Evolutionary conservation across 129 eudicot genomes (phyloP).

Genomic region (Flaveria linearis): DNA sequence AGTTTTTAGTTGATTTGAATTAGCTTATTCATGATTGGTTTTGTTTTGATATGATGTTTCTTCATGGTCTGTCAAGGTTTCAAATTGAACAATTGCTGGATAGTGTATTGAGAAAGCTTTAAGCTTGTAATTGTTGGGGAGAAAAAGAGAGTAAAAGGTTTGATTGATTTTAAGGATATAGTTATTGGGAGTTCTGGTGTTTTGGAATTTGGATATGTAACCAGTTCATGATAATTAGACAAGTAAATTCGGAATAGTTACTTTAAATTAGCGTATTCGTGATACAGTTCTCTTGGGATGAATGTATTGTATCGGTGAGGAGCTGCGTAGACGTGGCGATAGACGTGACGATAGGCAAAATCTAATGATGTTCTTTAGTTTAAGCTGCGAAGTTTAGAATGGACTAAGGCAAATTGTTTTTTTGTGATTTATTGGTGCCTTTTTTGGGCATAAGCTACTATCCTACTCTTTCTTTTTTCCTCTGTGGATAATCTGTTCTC

Average conservation of each 20-base stretch:
- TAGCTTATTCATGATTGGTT: too few species aligned
- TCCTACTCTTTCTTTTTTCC: background rate
- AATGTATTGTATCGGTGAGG: too few species aligned
- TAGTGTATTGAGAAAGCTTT: too few species aligned
- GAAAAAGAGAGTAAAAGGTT: background rate
- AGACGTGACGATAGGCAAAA: too few species aligned
- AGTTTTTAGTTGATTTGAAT: too few species aligned
- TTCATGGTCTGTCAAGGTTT: background rate
- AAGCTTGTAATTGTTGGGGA: background rate
- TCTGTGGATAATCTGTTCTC: background rate
- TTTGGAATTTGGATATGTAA: slow-evolving; percentile 13
- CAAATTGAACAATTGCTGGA: background rate
- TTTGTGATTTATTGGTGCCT: too few species aligned
- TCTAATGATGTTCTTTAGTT: too few species aligned
- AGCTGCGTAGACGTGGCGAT: too few species aligned
- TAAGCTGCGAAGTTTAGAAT: background rate
- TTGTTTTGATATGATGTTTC: background rate
- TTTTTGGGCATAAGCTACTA: background rate
- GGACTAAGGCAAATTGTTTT: background rate
- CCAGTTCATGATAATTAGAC: slow-evolving; percentile 12
- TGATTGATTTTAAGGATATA: background rate
- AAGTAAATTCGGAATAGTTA: background rate
- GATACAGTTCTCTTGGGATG: too few species aligned
- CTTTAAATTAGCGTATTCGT: too few species aligned
- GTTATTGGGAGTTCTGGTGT: background rate